These are phyloP conservation scores for Sugiyamaella neomexicana DNA, from an alignment of 1,139 yeast species.

Conservation along the genomic window DNA sequence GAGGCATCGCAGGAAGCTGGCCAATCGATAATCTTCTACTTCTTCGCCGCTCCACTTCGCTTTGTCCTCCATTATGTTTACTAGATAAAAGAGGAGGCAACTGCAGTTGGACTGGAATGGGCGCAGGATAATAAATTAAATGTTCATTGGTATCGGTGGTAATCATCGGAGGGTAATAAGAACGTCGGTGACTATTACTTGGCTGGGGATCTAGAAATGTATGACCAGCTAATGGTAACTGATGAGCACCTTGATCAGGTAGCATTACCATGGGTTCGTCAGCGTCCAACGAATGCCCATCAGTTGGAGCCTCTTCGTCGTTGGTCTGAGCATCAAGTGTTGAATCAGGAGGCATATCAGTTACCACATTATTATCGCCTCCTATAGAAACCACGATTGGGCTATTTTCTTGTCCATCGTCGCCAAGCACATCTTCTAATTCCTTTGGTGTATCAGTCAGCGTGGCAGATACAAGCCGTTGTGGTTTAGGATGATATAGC, in stretches of 20 bases:
- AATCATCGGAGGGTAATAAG: conserved; percentile 20
- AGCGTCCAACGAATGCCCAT: too few relatives aligned
- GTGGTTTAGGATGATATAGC: conserved; percentile 33
- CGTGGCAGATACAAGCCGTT: conserved; percentile 25
- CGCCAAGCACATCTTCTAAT: conserved; percentile 15
- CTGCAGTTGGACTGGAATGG: conserved; percentile 14
- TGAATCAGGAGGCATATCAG: neutral
- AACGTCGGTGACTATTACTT: conserved; percentile 7
- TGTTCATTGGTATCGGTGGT: conserved; percentile 24
- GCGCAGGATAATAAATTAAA: conserved; percentile 36
- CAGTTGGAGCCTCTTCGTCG: too few relatives aligned
- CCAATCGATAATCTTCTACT: conserved; percentile 14
- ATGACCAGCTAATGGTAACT: neutral
- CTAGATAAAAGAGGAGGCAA: conserved; percentile 27
- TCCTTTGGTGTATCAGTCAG: conserved; percentile 20
- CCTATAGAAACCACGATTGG: conserved; percentile 4
- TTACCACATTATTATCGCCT: neutral
- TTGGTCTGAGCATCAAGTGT: too few relatives aligned
- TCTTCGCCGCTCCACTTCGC: conserved; percentile 10
- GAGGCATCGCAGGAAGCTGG: conserved; percentile 6
- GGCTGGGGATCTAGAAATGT: conserved; percentile 12
- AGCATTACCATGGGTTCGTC: too few relatives aligned
- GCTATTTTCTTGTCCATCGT: conserved; percentile 11
- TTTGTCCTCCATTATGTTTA: conserved; percentile 23
- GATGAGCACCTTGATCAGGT: neutral